Conservation (phyloP, 2,329 filamentous ascomycete species). For the Stromatinia cepivora region DNA sequence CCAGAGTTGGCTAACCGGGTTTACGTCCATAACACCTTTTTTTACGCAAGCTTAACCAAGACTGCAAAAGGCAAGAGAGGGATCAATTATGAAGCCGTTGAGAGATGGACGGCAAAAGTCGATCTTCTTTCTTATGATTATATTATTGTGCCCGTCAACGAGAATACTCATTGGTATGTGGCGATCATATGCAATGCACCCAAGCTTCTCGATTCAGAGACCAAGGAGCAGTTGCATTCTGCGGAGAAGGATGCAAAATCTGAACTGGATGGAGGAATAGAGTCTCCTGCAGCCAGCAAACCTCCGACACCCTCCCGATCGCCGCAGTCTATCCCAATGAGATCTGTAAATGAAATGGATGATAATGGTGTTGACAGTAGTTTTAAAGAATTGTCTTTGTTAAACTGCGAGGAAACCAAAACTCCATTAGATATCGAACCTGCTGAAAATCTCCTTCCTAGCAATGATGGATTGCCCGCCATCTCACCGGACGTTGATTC, state of each 20-base stretch:
- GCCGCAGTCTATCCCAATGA: neutral
- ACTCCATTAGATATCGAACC: neutral
- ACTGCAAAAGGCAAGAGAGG: conserved; percentile 52
- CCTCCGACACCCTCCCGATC: conserved; percentile 5
- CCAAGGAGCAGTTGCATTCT: conserved; percentile 4
- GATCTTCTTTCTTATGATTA: conserved; percentile 87
- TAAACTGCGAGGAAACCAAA: neutral
- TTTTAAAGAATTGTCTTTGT: neutral
- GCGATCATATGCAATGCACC: conserved; percentile 91
- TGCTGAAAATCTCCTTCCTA: neutral
- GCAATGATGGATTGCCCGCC: neutral
- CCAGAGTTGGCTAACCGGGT: conserved; percentile 63
- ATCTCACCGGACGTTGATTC: neutral
- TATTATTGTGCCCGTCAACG: conserved; percentile 88
- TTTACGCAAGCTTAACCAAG: conserved; percentile 76
- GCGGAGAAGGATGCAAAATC: conserved; percentile 3
- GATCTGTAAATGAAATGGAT: neutral
- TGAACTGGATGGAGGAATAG: neutral
- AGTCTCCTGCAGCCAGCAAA: neutral
- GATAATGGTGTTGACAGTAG: neutral
- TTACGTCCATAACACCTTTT: conserved; percentile 91
- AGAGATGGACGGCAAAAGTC: conserved; percentile 81
- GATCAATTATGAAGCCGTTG: conserved; percentile 84
- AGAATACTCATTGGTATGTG: conserved; percentile 87
- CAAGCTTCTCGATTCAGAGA: conserved; percentile 51